Percentiles rank a stretch among this genome's conserved stretches.
phyloP scores from a whole-genome alignment of 1,284 basidiomycete species.

The Trichosporon faecale region DNA sequence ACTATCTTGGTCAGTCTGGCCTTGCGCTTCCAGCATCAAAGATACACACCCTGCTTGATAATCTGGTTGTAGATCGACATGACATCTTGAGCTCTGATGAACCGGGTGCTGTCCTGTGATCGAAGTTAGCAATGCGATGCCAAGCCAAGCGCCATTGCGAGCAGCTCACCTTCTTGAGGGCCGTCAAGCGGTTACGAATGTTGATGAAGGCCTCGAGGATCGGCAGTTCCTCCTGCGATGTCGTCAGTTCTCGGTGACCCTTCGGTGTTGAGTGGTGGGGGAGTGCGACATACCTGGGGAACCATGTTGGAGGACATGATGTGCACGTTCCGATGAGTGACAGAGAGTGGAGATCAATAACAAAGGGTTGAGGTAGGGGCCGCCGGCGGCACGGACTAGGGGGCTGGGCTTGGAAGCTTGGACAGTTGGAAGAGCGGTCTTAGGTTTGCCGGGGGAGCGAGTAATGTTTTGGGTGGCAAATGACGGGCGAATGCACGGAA shows the following conservation, averaged over 20 bases:
- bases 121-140: neutral
- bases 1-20: conserved; percentile 57
- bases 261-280: neutral
- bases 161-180: conserved; percentile 57
- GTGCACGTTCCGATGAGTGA: conserved; percentile 1
- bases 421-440: neutral
- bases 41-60: conserved; percentile 77
- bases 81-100: conserved; percentile 89
- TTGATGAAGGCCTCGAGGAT: conserved; percentile 94
- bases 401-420: neutral
- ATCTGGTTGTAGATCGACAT: conserved; percentile 89
- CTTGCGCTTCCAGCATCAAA: neutral
- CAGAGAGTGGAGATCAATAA: neutral
- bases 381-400: conserved; percentile 7
- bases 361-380: conserved; percentile 7
- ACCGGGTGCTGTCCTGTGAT: conserved; percentile 70
- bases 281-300: conserved; percentile 39
- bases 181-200: conserved; percentile 74
- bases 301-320: conserved; percentile 45
- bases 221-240: conserved; percentile 64
- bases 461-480: conserved; percentile 1
- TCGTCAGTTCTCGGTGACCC: neutral
- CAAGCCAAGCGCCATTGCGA: neutral
- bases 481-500: neutral
- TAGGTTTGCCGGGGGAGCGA: neutral